Percentiles rank a stretch among this genome's conserved stretches.
Conservation (phyloP, 2,329 filamentous ascomycete species). For the Pseudocercospora crystallina region DNA sequence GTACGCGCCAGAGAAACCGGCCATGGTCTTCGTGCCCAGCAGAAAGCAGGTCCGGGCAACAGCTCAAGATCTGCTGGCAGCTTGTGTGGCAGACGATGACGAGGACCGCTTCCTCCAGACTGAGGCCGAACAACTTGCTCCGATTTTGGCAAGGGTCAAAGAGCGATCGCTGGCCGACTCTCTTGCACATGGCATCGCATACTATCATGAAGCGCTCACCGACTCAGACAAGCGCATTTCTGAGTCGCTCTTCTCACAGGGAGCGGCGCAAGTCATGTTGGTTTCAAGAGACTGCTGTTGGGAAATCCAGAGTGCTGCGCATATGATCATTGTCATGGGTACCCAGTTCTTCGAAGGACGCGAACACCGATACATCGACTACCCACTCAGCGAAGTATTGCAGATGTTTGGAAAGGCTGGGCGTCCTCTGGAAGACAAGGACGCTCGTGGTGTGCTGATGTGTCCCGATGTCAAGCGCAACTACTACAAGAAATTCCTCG, state of each 20-base stretch:
- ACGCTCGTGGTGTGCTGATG: conserved; percentile 92
- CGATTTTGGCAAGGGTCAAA: conserved; percentile 77
- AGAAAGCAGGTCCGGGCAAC: conserved; percentile 90
- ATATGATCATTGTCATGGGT: conserved; percentile 93
- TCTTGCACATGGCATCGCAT: conserved; percentile 89
- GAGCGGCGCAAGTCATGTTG: conserved; percentile 82
- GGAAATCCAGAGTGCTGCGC: conserved; percentile 85
- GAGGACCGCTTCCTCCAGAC: conserved; percentile 93
- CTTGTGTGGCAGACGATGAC: conserved; percentile 82
- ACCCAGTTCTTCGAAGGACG: conserved; percentile 97
- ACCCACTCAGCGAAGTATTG: conserved; percentile 86
- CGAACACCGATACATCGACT: conserved; percentile 96
- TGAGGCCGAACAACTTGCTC: conserved; percentile 75
- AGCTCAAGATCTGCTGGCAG: conserved; percentile 81
- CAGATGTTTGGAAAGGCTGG: conserved; percentile 98
- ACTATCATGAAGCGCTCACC: conserved; percentile 93
- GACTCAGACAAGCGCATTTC: conserved; percentile 90
- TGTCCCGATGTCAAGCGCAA: conserved; percentile 90
- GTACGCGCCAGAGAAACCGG: conserved; percentile 80
- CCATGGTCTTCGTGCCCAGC: conserved; percentile 87
- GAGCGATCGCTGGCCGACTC: conserved; percentile 87
- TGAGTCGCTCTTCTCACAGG: conserved; percentile 83
- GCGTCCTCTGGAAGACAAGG: conserved; percentile 73
- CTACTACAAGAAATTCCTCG: conserved; percentile 98
- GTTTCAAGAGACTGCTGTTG: conserved; percentile 89